Evolutionary conservation across 225 moss, liverwort and hornwort species (phyloP).

Genomic region (Thuidium tamariscinum): DNA sequence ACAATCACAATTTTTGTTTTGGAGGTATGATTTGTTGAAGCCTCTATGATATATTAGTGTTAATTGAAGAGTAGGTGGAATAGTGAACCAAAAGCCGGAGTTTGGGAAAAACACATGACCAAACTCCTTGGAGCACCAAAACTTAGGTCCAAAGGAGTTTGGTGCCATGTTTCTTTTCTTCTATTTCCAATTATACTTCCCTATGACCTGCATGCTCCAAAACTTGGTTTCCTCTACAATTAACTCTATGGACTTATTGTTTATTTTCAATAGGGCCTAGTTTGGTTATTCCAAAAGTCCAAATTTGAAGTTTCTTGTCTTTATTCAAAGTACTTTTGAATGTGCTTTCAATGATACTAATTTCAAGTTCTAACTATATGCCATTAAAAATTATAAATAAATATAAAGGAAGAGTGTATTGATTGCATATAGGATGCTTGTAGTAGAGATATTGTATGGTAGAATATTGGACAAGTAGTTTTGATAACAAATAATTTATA

Average conservation of each 20-base stretch:
- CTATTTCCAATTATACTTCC: too few species aligned
- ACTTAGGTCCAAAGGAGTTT: too few species aligned
- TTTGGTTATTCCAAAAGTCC: fast-evolving
- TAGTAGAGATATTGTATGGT: neutral
- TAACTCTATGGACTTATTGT: fast-evolving
- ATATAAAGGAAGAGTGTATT: fast-evolving
- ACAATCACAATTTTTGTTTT: fast-evolving
- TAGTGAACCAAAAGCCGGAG: too few species aligned
- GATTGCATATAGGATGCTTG: neutral
- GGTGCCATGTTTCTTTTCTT: too few species aligned
- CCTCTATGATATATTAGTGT: too few species aligned
- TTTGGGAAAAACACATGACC: too few species aligned
- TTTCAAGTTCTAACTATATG: neutral
- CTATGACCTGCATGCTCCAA: too few species aligned
- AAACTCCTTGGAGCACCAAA: too few species aligned
- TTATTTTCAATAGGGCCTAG: neutral
- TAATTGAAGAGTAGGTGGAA: too few species aligned
- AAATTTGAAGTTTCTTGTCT: fast-evolving
- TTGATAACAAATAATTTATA: neutral
- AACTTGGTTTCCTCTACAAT: too few species aligned
- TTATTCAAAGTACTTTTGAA: neutral
- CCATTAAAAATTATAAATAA: neutral
- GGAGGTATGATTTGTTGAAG: fast-evolving
- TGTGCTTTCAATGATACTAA: neutral
- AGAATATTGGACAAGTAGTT: neutral